Base-by-base conservation (phyloP, 106 monocot genomes). In the Posidonia australis region DNA sequence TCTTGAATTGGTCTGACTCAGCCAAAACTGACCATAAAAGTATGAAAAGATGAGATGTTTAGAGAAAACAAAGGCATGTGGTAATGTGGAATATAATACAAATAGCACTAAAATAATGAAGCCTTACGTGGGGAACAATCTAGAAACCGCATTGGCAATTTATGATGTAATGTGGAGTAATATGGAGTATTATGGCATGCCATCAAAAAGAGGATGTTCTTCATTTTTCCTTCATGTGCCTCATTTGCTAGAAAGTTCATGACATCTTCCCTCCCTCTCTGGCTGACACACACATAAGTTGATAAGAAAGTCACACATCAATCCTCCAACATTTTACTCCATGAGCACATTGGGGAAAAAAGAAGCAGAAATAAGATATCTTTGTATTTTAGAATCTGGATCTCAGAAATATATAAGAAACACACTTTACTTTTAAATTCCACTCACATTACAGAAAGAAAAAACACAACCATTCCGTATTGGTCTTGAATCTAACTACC, bases 181-280 rank as follows among this genome's bases (percentile, higher is more conserved):
- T 96, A 96, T 36, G 96, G 84, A 47, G 96, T 96, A 6, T 87
- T 77, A 67, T 96, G 96, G 69, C 96, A 90, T 32, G 96, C 90
- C 81, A 87, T 93, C 54, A 96, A 71, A 51, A 96, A 96, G 45
- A 90, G 58, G 78, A 96, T 65, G 69, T 74, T 78, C 66, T 69
- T 71, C 36, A 90, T 78, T 68, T 82, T 82, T 65, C 78, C 84
- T 54, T 82, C 65, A 44, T 49, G 80, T 23, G 87, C 90, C 69
- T 90, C 78, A 63, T 83, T 78, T 22, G 96, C 81, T 60, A 96
- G 62, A 77, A 84, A 90, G 66, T 75, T 77, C 90, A 96, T 96
- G 28, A 80, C 90, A 79, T 90, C 96, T 84, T 96, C 96, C 66
- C 87, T 90, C 68, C 96, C 96, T 70, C 96, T 90, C 96, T 96